Evolutionary conservation across 179 eudicot genomes (phyloP).

Genomic region (Pouteria campechiana): DNA sequence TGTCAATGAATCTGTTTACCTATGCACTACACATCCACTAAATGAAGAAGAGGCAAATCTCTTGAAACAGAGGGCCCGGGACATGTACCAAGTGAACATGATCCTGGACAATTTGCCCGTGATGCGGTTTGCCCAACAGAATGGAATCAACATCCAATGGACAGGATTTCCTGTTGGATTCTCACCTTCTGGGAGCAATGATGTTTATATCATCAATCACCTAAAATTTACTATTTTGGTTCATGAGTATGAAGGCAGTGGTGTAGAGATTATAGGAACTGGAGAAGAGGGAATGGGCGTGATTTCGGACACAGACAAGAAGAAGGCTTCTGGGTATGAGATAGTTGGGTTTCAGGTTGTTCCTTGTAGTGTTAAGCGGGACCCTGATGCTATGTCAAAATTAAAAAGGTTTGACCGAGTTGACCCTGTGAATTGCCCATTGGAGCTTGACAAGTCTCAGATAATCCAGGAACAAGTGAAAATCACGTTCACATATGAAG

Average conservation of each 20-base stretch:
- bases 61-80: slow-evolving; percentile 65
- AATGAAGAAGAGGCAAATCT: slow-evolving; percentile 50
- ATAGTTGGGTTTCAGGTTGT: slow-evolving; percentile 74
- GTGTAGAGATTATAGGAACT: slow-evolving; percentile 48
- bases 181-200: slow-evolving; percentile 34
- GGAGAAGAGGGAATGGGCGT: slow-evolving; percentile 77
- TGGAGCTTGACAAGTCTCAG: slow-evolving; percentile 42
- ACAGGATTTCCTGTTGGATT: slow-evolving; percentile 76
- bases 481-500: slow-evolving; percentile 56
- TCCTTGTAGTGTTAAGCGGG: slow-evolving; percentile 61
- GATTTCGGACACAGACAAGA: slow-evolving; percentile 37
- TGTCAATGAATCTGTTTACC: slow-evolving; percentile 40
- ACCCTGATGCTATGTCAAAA: slow-evolving; percentile 47
- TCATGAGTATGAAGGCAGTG: slow-evolving; percentile 65
- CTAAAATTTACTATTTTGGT: slow-evolving; percentile 54
- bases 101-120: slow-evolving; percentile 70
- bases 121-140: slow-evolving; percentile 47
- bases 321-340: slow-evolving; percentile 51
- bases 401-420: slow-evolving; percentile 40
- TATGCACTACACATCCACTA: slow-evolving; percentile 41
- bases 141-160: slow-evolving; percentile 56
- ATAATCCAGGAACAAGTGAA: slow-evolving; percentile 41
- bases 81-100: slow-evolving; percentile 69
- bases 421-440: slow-evolving; percentile 29
- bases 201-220: slow-evolving; percentile 61